phyloP scores from a whole-genome alignment of 139 green algal species.

The Asterochloris sp. region DNA sequence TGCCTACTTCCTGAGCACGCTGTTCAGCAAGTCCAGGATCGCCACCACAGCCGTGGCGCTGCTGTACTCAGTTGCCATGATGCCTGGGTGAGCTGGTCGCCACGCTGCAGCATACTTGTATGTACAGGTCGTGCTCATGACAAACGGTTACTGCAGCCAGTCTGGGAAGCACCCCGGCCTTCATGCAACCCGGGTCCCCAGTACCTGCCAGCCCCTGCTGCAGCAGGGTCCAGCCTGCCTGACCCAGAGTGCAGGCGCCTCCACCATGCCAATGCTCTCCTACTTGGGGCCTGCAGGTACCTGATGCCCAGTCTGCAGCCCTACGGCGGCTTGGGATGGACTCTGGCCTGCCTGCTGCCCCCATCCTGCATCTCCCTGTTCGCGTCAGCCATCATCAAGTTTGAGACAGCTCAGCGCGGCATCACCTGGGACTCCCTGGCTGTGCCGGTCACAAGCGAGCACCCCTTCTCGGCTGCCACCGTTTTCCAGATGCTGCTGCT shows the following conservation, averaged over 20 bases:
- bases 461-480: conserved; percentile 45
- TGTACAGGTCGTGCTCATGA: background rate
- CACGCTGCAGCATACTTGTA: background rate
- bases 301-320: conserved; percentile 35
- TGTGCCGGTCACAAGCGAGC: conserved; percentile 34
- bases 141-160: background rate
- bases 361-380: conserved; percentile 72
- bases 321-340: conserved; percentile 64
- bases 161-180: background rate
- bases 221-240: no score
- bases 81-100: conserved; percentile 54
- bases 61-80: conserved; percentile 65
- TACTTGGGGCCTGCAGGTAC: background rate
- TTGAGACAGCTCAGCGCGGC: conserved; percentile 29
- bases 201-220: no score
- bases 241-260: no score
- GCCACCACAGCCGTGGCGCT: conserved; percentile 58
- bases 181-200: no score
- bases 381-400: conserved; percentile 58
- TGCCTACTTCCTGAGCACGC: conserved; percentile 60
- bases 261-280: no score
- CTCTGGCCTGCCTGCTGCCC: conserved; percentile 60
- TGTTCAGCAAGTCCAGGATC: conserved; percentile 62
- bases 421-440: conserved; percentile 39
- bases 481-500: conserved; percentile 57